Base-by-base conservation (phyloP, 2,329 filamentous ascomycete genomes). In the Chrysosporium queenslandicum region DNA sequence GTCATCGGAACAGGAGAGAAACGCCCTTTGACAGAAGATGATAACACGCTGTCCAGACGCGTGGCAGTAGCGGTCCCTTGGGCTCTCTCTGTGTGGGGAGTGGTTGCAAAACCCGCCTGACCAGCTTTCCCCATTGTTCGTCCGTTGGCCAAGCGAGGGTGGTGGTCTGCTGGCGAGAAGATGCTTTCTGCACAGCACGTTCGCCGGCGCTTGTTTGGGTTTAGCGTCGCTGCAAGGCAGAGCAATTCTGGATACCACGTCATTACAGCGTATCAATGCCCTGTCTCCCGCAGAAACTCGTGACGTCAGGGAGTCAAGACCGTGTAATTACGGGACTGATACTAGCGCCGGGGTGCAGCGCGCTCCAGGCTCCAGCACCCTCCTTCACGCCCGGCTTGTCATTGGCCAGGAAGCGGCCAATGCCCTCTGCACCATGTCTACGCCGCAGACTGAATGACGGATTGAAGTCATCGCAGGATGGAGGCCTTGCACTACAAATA, bases 181-280 rank as follows among this genome's bases (percentile, higher is more conserved):
- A 14, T 34, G 7, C 5, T 7, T 6, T 34, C 32, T 6, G 16
- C 9, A 4, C 18, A 12, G 7, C n/a, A 20, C 39, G 25, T 3
- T 11, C 42, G 42, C 37, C 50, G 42, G 34, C 43, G 50, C 42
- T 32, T 41, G 4, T 46, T 41, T 47, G 42, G 50, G 50, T 12
- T 46, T 52, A 52, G 50, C 50, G 50, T 41, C 3, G 32, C 40
- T 52, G 50, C 50, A 39, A 46, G 50, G 50, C 41, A 40, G 34
- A 47, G 40, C 41, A 46, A 18, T 12, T n/a, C 8, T 23, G 11
- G 16, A 12, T 21, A 52, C 49, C 29, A 40, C 29, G 27, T 16
- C 3, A 18, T 34, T 51, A 51, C 48, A 14, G 16, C 5, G 4
- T 20, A 7, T 30, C 18, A n/a, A 11, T 12, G 5, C 14, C 16